Base-by-base conservation (phyloP, 2,329 filamentous ascomycete species). In the Exophiala aquamarina region DNA sequence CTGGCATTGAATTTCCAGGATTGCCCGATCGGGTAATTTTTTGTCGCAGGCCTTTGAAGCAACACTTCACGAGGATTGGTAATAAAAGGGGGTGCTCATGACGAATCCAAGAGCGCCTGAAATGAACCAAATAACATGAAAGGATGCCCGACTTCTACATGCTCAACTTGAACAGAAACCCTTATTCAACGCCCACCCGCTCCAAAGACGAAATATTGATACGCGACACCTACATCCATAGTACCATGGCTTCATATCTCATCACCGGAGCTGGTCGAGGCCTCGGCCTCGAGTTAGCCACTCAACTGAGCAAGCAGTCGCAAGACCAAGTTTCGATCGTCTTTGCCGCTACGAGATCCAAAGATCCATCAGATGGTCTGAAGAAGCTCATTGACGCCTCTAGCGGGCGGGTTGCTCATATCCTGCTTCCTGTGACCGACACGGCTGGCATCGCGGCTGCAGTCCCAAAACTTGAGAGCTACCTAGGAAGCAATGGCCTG, bases 281-380 rank as follows among this genome's bases (percentile, higher is more conserved):
- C 11, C 51, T 70, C 1, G 67, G 68, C n/a, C 58, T 70, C 1
- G 65, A 59, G 3, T 50, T 71, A 3, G 55, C 59, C 2, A 44
- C 52, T 17, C 61, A 65, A 15, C 59, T 71, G 6, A 53, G 59
- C 5, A 49, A 60, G 3, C 55, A 65, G 10, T 66, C 69, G 2
- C 31, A 46, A 13, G 53, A 63, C 0, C 54, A 70, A 42, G 66
- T 73, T 18, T 57, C 60, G 39, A 67, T 60, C 10, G 58, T 76
- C 41, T 68, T 76, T 45, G 70, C 73, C 5, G 63, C 68, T 3
- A 62, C 67, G 2, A 69, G 73, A 32, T 59, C 66, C 18, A 60
- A 66, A 9, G 18, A 18, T 5, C 47, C 50, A n/a, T 49, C 63
- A 1, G 19, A 43, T 1, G 59, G 47, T n/a, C 52, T 76, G 3